These are phyloP conservation scores for Cladophialophora bantiana DNA, from an alignment of 2,329 filamentous ascomycete species.

Conservation along the genomic window DNA sequence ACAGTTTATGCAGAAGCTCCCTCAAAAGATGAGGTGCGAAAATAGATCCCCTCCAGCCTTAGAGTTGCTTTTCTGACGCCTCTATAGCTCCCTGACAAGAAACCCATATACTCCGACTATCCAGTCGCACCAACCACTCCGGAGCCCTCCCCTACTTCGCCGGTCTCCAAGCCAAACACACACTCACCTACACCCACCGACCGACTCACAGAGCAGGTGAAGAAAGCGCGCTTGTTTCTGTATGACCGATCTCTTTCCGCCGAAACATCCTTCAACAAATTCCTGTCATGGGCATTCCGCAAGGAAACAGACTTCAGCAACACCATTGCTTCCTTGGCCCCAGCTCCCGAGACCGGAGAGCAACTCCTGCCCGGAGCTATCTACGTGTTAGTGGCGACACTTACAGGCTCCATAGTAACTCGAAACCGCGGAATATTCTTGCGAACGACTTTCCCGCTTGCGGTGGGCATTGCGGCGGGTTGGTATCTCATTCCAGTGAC, in stretches of 20 bases:
- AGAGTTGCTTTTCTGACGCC: slow-evolving; percentile 27
- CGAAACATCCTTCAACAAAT: slow-evolving; percentile 82
- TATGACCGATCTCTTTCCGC: slow-evolving; percentile 75
- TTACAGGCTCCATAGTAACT: slow-evolving; percentile 91
- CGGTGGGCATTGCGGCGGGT: slow-evolving; percentile 80
- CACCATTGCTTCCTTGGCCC: slow-evolving; percentile 87
- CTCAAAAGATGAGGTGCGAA: slow-evolving; percentile 44
- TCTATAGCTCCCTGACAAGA: slow-evolving; percentile 42
- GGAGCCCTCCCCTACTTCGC: slow-evolving; percentile 30
- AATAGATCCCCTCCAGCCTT: not conserved
- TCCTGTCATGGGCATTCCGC: slow-evolving; percentile 79
- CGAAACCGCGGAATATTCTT: slow-evolving; percentile 87
- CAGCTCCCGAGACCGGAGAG: slow-evolving; percentile 83
- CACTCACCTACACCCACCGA: slow-evolving; percentile 80
- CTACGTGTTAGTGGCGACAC: slow-evolving; percentile 91
- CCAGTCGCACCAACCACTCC: slow-evolving; percentile 24
- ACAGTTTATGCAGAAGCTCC: slow-evolving; percentile 54
- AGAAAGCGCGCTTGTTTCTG: slow-evolving; percentile 78
- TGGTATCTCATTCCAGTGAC: slow-evolving; percentile 88
- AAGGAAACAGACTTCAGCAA: slow-evolving; percentile 89
- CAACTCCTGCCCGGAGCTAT: slow-evolving; percentile 86
- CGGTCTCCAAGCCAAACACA: slow-evolving; percentile 27
- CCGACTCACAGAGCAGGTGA: slow-evolving; percentile 82
- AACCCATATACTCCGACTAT: slow-evolving; percentile 52
- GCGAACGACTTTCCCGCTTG: slow-evolving; percentile 76